Base-by-base conservation (phyloP, 2,329 filamentous ascomycete species). In the Drechslerella coelobrocha region DNA sequence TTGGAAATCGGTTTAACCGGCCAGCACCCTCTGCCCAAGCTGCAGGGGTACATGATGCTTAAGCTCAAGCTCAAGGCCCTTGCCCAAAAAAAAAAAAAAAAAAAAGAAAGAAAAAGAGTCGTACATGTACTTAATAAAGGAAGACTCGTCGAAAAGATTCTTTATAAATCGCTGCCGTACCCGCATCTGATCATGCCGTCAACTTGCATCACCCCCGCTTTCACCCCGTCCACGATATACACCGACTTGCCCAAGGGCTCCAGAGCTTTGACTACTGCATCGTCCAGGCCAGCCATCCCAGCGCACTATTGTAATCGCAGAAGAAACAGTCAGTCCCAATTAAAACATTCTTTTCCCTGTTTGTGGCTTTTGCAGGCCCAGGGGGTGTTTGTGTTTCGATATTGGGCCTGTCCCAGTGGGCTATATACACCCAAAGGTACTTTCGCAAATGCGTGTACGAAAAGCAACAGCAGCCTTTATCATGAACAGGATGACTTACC, bases 281-380 rank as follows among this genome's bases (percentile, higher is more conserved):
- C 82, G 75, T 94, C 89, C 79, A 97, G 83, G 0, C 92, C 92
- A 0, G 88, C 88, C 92, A 97, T 96, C 0, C 92, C 92, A 1
- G 90, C 92, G 78, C 92, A 97, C 51, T 72, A 53, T 63, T 17
- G 10, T 56, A 45, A 24, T 54, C n/a, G 24, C 10, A 59, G 21
- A 12, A 26, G 19, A 39, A 39, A 39, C 3, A 39, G 34, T 5
- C 31, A 10, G 17, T 54, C 19, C 43, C 53, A 19, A 23, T 48
- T 4, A 48, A n/a, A 39, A 39, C 2, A 39, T n/a, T n/a, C n/a
- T n/a, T n/a, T n/a, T n/a, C n/a, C n/a, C n/a, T n/a, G n/a, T n/a
- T n/a, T n/a, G n/a, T n/a, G n/a, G n/a, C n/a, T n/a, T n/a, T n/a
- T n/a, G n/a, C n/a, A n/a, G n/a, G n/a, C n/a, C n/a, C n/a, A n/a